These are phyloP conservation scores for Podospora conica DNA, from an alignment of 495 filamentous ascomycete species.

Conservation along the genomic window DNA sequence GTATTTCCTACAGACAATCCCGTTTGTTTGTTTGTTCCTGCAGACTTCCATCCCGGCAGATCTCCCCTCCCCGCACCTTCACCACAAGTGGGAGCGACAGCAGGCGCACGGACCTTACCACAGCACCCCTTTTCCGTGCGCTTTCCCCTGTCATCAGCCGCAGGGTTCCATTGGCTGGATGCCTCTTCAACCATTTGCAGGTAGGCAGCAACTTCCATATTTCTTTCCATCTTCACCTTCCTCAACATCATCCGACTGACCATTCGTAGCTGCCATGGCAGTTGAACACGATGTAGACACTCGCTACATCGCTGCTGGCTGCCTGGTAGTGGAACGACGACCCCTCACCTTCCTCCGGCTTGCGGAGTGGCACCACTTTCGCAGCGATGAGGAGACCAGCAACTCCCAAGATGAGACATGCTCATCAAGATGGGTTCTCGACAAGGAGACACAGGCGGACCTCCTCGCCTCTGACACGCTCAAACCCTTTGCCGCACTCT, in stretches of 20 bases:
- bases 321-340: not conserved
- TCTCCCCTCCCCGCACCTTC: not conserved
- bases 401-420: not conserved
- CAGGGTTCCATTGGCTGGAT: not conserved
- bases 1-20: no score
- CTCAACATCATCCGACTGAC: not conserved
- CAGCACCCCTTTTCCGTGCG: not conserved
- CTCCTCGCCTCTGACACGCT: constrained; percentile 28
- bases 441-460: not conserved
- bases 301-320: not conserved
- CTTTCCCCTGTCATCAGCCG: not conserved
- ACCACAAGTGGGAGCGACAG: not conserved
- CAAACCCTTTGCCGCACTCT: constrained; percentile 21
- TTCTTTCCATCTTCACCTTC: not conserved
- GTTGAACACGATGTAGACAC: not conserved
- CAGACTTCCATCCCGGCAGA: no score
- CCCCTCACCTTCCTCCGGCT: not conserved
- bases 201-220: not conserved
- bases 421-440: not conserved
- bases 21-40: not conserved
- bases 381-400: not conserved
- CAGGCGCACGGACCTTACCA: not conserved
- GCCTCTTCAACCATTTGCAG: not conserved
- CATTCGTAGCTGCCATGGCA: not conserved
- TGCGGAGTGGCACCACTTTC: not conserved